Base-by-base conservation (phyloP, 495 filamentous ascomycete species). In the Antarctomyces pellizariae region DNA sequence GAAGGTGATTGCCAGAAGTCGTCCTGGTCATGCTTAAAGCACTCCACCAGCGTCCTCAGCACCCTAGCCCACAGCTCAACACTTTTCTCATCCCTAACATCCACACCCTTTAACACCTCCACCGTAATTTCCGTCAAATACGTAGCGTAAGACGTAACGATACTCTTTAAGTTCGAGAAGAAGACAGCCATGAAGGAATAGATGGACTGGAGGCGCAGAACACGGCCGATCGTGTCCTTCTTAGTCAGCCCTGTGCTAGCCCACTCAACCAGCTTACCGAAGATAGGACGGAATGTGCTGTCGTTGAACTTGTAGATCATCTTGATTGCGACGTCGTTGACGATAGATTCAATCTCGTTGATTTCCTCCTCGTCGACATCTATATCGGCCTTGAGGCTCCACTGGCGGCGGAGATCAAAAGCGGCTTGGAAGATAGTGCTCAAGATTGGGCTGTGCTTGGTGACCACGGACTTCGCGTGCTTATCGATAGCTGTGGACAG, bases 291-390 rank as follows among this genome's bases (percentile, higher is more conserved):
- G 64, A 95, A 97, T 10, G 75, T 65, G n/a, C 72, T 66, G 47
- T 97, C 89, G 48, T 92, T 95, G 12, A 95, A 61, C 58, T 93
- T 93, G 52, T 89, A 76, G 26, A 86, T 75, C 69, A 91, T 83
- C 45, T 78, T 74, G 20, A 95, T 65, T 0, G 67, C 69, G 2
- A 68, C 56, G 7, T 70, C 56, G 36, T 76, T 67, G 29, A 77
- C 36, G 2, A 50, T 40, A 16, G 51, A 52, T 45, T 91, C 79
- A n/a, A 77, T 53, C 25, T 61, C 54, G 14, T 62, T 54, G 16
- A 82, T 40, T 19, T 64, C 59, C 4, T 52, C 49, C 16, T 52
- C 46, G 14, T 56, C 47, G 16, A 48, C 41, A 1, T 42, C 37
- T 4, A 44, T 22, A 0, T 39, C 16, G 1, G 32, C 12, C 4